Base-by-base conservation (phyloP, 495 filamentous ascomycete genomes). In the Aspergillus nidulans region DNA sequence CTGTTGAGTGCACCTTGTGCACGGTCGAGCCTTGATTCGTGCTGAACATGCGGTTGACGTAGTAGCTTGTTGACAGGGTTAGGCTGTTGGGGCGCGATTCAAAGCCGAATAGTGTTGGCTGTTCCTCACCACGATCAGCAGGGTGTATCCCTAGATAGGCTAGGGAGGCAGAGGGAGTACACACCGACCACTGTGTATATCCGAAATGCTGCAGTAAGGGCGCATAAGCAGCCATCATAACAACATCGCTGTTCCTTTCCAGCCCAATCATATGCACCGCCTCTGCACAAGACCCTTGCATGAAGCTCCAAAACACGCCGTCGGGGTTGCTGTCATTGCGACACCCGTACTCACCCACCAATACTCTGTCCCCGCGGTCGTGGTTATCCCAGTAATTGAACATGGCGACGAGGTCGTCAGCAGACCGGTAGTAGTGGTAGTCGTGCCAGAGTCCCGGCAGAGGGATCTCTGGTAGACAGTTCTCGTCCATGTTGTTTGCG, bases 221-320 rank as follows among this genome's bases (percentile, higher is more conserved):
- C 6, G 77, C 75, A 56, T 84, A 80, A 8, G 79, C 74, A 5
- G 78, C 77, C 65, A 80, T 78, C 49, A 77, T 65, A 7, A 83
- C 69, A 15, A 79, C 64, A 58, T 86, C 79, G 4, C 77, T 75
- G 63, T 89, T 89, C 20, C 84, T 74, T 68, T 90, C 86, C 39
- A 82, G 75, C 23, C 83, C 85, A 32, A 90, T 76, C 57, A 87
- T 76, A 56, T 81, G 86, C 24, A 89, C 78, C 2, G 84, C 85
- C 59, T 91, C 86, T 21, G 72, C 77, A 36, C 87, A 81, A 39
- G 77, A 76, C 36, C 80, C 82, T 52, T 77, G 81, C 81, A 86
- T 55, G 48, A 62, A 71, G 48, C 77, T 65, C 71, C 66, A 70
- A 50, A 59, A 71, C 0, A 55, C 51, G 6, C 68, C 68, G 6